phyloP scores from a whole-genome alignment of 805 yeast genomes.

The Wickerhamiella spandovensis region DNA sequence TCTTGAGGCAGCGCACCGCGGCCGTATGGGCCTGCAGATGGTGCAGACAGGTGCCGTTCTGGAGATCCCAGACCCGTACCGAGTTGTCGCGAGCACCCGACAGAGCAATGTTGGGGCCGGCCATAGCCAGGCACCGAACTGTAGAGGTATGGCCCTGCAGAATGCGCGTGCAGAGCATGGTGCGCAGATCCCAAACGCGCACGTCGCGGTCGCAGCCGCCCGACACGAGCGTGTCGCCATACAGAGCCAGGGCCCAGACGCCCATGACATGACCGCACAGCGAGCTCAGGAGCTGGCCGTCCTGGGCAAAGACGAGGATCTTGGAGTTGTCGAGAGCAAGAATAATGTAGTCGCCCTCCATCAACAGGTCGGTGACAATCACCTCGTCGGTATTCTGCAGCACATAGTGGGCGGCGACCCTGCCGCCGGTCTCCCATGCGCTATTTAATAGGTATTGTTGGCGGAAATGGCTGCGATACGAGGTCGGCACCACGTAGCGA shows the following conservation, averaged over 20 bases:
- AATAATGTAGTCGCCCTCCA: slow-evolving; percentile 27
- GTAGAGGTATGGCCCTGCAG: slow-evolving; percentile 86
- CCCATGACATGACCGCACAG: slow-evolving; percentile 97
- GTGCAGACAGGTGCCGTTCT: slow-evolving; percentile 70
- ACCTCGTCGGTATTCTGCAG: slow-evolving; percentile 21
- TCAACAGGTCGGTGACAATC: slow-evolving; percentile 29
- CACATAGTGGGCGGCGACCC: slow-evolving; percentile 28
- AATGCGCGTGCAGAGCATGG: slow-evolving; percentile 78
- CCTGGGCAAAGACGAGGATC: slow-evolving; percentile 29
- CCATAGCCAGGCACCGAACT: slow-evolving; percentile 75
- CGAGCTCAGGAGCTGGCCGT: slow-evolving; percentile 47
- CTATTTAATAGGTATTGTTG: slow-evolving; percentile 28
- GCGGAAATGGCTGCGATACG: slow-evolving; percentile 28
- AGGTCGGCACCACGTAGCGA: slow-evolving; percentile 20
- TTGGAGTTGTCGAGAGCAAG: slow-evolving; percentile 33
- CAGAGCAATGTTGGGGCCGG: slow-evolving; percentile 49
- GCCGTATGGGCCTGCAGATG: slow-evolving; percentile 58
- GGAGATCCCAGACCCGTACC: slow-evolving; percentile 89
- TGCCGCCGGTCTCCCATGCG: slow-evolving; percentile 31
- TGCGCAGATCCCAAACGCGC: slow-evolving; percentile 83
- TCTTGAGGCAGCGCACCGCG: slow-evolving; percentile 56
- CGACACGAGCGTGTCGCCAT: slow-evolving; percentile 78
- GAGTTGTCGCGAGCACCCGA: slow-evolving; percentile 89
- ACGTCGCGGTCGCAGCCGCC: slow-evolving; percentile 97
- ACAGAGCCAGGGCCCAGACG: slow-evolving; percentile 90